A percentile compares a stretch with the other conserved stretches of the same genome.
phyloP scores from a whole-genome alignment of 2,329 filamentous ascomycete species.

The Xylariales sp. region DNA sequence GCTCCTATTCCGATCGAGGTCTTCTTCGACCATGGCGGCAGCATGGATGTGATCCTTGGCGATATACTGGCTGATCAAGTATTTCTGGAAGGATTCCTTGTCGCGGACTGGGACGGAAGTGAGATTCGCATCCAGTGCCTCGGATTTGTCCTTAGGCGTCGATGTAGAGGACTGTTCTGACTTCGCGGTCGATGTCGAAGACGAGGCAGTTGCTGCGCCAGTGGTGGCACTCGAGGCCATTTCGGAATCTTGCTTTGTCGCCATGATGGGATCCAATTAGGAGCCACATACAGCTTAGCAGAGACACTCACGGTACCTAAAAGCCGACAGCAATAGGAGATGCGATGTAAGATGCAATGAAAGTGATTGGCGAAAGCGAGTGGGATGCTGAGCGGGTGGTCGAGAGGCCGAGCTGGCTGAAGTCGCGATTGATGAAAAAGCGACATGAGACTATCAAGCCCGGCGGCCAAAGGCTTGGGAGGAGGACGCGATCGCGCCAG shows the following conservation, averaged over 20 bases:
- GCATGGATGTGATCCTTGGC: constrained; percentile 51
- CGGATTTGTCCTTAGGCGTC: constrained; percentile 23
- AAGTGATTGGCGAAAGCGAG: neutral
- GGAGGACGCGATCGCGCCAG: neutral
- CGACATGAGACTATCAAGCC: too few species aligned
- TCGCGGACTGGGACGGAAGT: constrained; percentile 37
- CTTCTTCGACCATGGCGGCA: constrained; percentile 45
- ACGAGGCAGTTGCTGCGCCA: constrained; percentile 14
- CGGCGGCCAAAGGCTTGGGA: neutral
- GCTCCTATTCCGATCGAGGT: constrained; percentile 50
- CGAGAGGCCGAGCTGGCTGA: neutral
- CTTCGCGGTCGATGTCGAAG: constrained; percentile 17
- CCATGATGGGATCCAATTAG: constrained; percentile 15
- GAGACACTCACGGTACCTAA: too few species aligned
- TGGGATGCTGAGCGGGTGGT: neutral
- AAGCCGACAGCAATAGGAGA: too few species aligned
- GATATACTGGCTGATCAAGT: constrained; percentile 51
- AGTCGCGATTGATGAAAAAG: constrained; percentile 2
- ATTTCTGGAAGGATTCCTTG: constrained; percentile 49
- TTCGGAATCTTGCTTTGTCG: constrained; percentile 23
- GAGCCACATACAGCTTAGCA: constrained; percentile 15
- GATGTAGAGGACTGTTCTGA: constrained; percentile 23
- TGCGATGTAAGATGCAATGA: neutral
- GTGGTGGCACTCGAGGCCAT: constrained; percentile 16
- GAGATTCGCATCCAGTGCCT: constrained; percentile 25